Conservation (phyloP, 495 filamentous ascomycete species). For the Aspergillus saccharolyticus region DNA sequence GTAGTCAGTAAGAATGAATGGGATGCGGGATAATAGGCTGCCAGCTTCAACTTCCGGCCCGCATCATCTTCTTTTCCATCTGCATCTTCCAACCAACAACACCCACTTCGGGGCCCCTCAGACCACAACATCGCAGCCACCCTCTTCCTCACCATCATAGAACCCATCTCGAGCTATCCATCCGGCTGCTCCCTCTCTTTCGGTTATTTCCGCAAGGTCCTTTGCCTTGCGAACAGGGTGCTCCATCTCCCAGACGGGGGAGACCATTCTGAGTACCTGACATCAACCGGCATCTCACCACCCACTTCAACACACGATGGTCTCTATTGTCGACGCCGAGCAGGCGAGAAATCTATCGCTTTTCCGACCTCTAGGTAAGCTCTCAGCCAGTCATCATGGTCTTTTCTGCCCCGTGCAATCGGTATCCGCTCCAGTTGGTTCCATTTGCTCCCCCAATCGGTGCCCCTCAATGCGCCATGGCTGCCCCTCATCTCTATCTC, state of each 20-base stretch:
- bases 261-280: too few species aligned
- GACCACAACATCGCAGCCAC: not conserved
- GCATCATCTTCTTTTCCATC: not conserved
- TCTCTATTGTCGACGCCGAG: slow-evolving; percentile 40
- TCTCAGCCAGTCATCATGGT: slow-evolving; percentile 38
- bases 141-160: not conserved
- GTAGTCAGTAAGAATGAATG: not conserved
- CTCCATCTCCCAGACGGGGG: too few species aligned
- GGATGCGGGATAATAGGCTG: not conserved
- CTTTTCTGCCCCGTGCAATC: slow-evolving; percentile 35
- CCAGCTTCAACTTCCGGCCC: not conserved
- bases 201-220: not conserved
- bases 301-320: slow-evolving; percentile 21
- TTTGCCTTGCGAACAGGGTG: too few species aligned
- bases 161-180: not conserved
- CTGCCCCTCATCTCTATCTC: slow-evolving; percentile 12
- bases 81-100: not conserved
- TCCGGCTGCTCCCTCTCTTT: not conserved
- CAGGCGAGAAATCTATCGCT: slow-evolving; percentile 43
- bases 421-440: slow-evolving; percentile 29
- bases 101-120: not conserved
- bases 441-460: slow-evolving; percentile 8
- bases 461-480: slow-evolving; percentile 7
- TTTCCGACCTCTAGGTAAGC: slow-evolving; percentile 45
- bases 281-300: not conserved